Base-by-base conservation (phyloP, 805 yeast species). In the Isabelozyma pseudorhagii region DNA sequence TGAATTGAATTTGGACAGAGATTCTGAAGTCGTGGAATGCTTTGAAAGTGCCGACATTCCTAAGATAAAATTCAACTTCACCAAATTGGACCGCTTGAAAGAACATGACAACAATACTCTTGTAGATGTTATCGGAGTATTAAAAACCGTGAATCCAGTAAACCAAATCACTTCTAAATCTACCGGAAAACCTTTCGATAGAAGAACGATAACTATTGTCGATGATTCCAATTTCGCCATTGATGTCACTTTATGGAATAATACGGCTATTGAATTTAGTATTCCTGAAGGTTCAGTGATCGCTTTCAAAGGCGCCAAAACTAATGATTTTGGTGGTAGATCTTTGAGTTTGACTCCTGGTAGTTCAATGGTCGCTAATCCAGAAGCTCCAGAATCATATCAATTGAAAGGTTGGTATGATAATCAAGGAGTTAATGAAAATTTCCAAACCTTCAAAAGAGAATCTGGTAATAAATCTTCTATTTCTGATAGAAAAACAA, bases 381-480 rank as follows among this genome's bases (percentile, higher is more conserved):
- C 99, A 2, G 97, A 92, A 62, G 80, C 88, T 18, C 85, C 89
- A 15, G 97, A 90, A 65, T 93, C 97, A 4, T 90, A 83, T 66
- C 78, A 82, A 48, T 78, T 94, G 57, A 89, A 90, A 67, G 98
- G 98, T 6, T 94, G 99, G 99, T 94, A 83, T 62, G 96, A 90
- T 61, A 80, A 86, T 40, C 83, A 80, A 57, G 97, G 97, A 39
- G 77, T 78, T 18, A 69, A 74, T 47, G 83, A 82, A 49, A 69
- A 66, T 39, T 91, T 88, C 72, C 80, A 81, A 57, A 72, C 84
- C 9, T 67, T 89, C 63, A 84, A 81, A 60, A 66, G 72, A 5
- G 91, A 85, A 55, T 53, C 70, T 3, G 67, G 70, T n/a, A 52
- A 72, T 1, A 51, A 67, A 17, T 40, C 71, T 8, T 63, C 76